Evolutionary conservation across 2,329 filamentous ascomycete species (phyloP).

Genomic region (Diaporthe capsici): DNA sequence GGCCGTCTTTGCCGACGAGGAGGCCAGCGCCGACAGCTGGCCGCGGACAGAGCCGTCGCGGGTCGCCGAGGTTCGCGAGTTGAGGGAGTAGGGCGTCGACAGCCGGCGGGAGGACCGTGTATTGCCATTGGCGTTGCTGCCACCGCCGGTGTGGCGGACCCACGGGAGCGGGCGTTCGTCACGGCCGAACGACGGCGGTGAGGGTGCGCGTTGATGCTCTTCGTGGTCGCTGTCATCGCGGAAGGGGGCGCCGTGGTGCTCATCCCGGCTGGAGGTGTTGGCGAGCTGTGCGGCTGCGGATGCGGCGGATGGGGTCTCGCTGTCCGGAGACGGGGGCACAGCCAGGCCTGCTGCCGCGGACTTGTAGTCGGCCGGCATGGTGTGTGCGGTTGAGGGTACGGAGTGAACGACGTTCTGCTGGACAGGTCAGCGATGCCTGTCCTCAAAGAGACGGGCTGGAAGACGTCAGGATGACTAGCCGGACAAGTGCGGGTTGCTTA

Average conservation of each 20-base stretch:
- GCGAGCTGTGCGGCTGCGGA: conserved; percentile 50
- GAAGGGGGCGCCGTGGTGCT: conserved; percentile 44
- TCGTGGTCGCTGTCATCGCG: conserved; percentile 39
- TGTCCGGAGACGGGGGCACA: conserved; percentile 54
- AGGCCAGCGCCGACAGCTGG: conserved; percentile 50
- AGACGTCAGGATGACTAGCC: not conserved
- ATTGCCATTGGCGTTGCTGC: conserved; percentile 13
- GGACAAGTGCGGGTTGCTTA: not conserved
- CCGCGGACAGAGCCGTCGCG: conserved; percentile 45
- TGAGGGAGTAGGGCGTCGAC: conserved; percentile 57
- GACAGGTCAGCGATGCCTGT: not conserved
- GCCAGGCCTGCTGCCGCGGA: conserved; percentile 65
- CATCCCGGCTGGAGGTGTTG: conserved; percentile 24
- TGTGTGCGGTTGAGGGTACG: conserved; percentile 37
- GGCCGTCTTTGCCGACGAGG: conserved; percentile 57
- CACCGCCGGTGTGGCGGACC: conserved; percentile 44
- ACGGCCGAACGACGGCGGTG: not conserved
- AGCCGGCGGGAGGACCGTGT: conserved; percentile 55
- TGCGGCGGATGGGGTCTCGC: conserved; percentile 46
- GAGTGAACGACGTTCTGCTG: conserved; percentile 18
- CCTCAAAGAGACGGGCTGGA: not conserved
- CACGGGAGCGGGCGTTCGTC: conserved; percentile 50
- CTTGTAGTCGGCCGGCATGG: conserved; percentile 67
- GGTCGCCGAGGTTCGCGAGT: conserved; percentile 35
- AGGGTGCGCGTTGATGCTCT: not conserved